phyloP scores from a whole-genome alignment of 2,329 filamentous ascomycete genomes.

The Pyrenophora graminea region DNA sequence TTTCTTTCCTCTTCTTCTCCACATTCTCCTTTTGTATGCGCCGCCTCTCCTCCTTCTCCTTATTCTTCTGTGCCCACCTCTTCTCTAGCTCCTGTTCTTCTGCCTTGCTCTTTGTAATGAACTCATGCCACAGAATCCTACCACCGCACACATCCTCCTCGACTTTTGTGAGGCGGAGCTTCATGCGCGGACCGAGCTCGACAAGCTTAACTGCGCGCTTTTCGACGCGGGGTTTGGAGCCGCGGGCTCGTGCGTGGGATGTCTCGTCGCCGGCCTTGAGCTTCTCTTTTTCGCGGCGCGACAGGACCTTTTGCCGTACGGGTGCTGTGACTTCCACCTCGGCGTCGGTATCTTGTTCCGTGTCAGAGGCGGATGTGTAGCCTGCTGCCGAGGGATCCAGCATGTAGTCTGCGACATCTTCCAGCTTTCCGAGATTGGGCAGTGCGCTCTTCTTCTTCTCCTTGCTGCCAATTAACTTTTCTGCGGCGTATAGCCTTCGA shows the following conservation, averaged over 20 bases:
- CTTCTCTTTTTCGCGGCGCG: conserved; percentile 55
- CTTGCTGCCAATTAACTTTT: conserved; percentile 69
- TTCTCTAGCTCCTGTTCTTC: conserved; percentile 80
- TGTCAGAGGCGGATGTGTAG: conserved; percentile 91
- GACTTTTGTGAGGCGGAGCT: conserved; percentile 87
- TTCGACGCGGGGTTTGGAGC: conserved; percentile 63
- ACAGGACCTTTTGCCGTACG: conserved; percentile 65
- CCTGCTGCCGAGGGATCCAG: conserved; percentile 77
- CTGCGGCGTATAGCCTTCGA: conserved; percentile 80
- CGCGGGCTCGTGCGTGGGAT: conserved; percentile 41
- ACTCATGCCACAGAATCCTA: conserved; percentile 97
- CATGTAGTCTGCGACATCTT: conserved; percentile 94
- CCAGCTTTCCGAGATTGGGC: conserved; percentile 86
- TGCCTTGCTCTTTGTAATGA: conserved; percentile 78
- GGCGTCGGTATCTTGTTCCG: conserved; percentile 89
- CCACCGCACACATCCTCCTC: conserved; percentile 91
- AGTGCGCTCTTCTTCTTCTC: conserved; percentile 66
- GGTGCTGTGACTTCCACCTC: conserved; percentile 80
- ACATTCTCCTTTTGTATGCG: conserved; percentile 88
- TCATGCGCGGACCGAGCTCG: conserved; percentile 89
- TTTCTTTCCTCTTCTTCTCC: conserved; percentile 77
- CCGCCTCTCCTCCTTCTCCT: conserved; percentile 81
- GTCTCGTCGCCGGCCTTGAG: conserved; percentile 48
- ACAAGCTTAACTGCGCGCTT: conserved; percentile 88
- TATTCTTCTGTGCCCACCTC: conserved; percentile 75